Base-by-base conservation (phyloP, 495 filamentous ascomycete species). In the Talaromyces trachyspermus region DNA sequence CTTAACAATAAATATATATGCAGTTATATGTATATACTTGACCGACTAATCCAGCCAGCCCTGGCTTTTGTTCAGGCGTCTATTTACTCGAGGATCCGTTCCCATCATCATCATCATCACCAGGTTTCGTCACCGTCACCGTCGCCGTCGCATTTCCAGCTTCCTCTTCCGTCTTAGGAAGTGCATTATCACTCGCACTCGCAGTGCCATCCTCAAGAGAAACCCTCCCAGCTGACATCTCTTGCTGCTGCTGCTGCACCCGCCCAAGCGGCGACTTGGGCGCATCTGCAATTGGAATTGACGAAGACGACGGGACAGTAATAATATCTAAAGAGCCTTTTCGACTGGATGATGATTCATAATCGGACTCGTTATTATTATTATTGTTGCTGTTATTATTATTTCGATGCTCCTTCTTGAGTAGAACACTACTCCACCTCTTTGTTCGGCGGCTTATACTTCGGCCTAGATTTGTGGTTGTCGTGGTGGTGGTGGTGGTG, bases 381-480 rank as follows among this genome's bases (percentile, higher is more conserved):
- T 50, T 41, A 39, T 64, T 57, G n/a, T 23, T 42, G 20, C 39
- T 20, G 22, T 26, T 5, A 14, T 50, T 41, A 39, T 64, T 57
- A 32, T 70, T 65, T 32, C 58, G 53, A 36, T 65, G 67, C 10
- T 73, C 68, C 11, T 65, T 63, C 23, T 60, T 60, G 10, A 67
- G 55, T 12, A 73, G 51, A 7, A 70, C 62, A 43, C 65, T 73
- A 33, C 68, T 73, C 68, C 66, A 71, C 40, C 70, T 55, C 54
- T 71, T 71, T n/a, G n/a, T n/a, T 45, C 66, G 61, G 47, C 68
- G 57, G 43, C 68, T 73, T 14, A 57, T 51, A 41, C 68, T 71
- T 20, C 68, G 65, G 14, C 59, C 59, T 3, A 71, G 50, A 33
- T 54, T 57, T 1, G 55, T 35, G 6, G 53, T 50, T 17, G 39